Base-by-base conservation (phyloP, 106 monocot genomes). In the Hemerocallis citrina region DNA sequence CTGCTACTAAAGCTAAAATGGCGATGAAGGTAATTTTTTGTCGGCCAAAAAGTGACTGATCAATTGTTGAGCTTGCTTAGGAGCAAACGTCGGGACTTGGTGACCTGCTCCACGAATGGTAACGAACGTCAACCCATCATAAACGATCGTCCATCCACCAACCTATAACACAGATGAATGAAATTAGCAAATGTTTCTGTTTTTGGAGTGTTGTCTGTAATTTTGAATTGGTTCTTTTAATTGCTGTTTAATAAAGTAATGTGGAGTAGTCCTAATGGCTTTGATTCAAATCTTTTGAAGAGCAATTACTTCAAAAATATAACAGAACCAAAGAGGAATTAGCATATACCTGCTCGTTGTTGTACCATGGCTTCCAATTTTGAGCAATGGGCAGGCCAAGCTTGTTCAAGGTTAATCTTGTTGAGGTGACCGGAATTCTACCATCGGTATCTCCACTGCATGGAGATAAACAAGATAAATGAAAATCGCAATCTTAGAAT, bases 11-110 rank as follows among this genome's bases (percentile, higher is more conserved):
- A n/a, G 13, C 57, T 76, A 76, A 46, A 69, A 85, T 24, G 76
- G 52, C 30, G 66, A 41, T 33, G 84, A 56, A 59, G 86, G 86
- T 58, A 86, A 22, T 9, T 75, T 68, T 19, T 78, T 17, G 48
- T 75, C 34, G 0, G 86, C 71, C 43, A 86, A 70, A 68, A 86
- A 86, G 36, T 77, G 73, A 4, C 59, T 45, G 15, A 77, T 28
- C 22, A 86, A 42, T 52, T 70, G 60, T 3, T 7, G 67, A n/a
- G 86, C 78, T 72, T 76, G 82, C 65, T 51, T 73, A 0, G 86
- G 86, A 10, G 65, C 50, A 63, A 76, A 79, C 12, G 75, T 57
- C 7, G 72, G 72, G 12, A 72, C 72, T 34, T 64, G 62, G 34
- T 72, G 72, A 28, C 72, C 64, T 0, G 72, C 72, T 16, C 72